phyloP scores from a whole-genome alignment of 768 basidiomycete genomes.

The Lyophyllum shimeji region DNA sequence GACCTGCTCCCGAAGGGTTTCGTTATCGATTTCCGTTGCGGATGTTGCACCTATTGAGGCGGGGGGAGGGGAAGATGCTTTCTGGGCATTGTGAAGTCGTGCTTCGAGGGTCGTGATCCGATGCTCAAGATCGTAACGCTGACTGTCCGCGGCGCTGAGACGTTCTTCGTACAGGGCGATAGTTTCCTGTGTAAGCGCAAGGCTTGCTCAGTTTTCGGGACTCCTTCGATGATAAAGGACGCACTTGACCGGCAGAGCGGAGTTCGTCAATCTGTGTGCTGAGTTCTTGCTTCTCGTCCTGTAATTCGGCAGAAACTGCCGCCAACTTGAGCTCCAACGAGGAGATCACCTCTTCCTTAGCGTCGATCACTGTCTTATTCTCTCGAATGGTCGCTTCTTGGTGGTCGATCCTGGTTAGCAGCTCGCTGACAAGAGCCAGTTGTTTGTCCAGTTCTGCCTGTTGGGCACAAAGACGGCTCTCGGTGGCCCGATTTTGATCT shows the following conservation, averaged over 20 bases:
- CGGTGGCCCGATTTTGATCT: slow-evolving; percentile 44
- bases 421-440: slow-evolving; percentile 40
- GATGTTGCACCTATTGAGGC: slow-evolving; percentile 47
- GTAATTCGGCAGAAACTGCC: slow-evolving; percentile 28
- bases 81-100: slow-evolving; percentile 27
- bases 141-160: slow-evolving; percentile 65
- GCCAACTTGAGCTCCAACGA: slow-evolving; percentile 43
- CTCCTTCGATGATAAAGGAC: slow-evolving; percentile 15
- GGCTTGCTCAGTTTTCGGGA: neutral
- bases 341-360: slow-evolving; percentile 62
- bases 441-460: slow-evolving; percentile 36
- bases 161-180: slow-evolving; percentile 94
- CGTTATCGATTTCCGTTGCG: slow-evolving; percentile 93
- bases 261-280: slow-evolving; percentile 79
- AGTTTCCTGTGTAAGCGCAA: slow-evolving; percentile 62
- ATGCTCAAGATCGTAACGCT: slow-evolving; percentile 78
- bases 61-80: slow-evolving; percentile 22
- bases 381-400: slow-evolving; percentile 53
- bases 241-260: slow-evolving; percentile 83
- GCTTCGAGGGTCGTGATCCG: slow-evolving; percentile 56
- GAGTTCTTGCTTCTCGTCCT: slow-evolving; percentile 66
- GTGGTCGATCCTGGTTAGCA: slow-evolving; percentile 53
- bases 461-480: slow-evolving; percentile 32
- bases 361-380: slow-evolving; percentile 46
- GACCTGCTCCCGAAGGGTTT: slow-evolving; percentile 87